Base-by-base conservation (phyloP, 441 rosid genomes). In the Dalechampia spathulata region DNA sequence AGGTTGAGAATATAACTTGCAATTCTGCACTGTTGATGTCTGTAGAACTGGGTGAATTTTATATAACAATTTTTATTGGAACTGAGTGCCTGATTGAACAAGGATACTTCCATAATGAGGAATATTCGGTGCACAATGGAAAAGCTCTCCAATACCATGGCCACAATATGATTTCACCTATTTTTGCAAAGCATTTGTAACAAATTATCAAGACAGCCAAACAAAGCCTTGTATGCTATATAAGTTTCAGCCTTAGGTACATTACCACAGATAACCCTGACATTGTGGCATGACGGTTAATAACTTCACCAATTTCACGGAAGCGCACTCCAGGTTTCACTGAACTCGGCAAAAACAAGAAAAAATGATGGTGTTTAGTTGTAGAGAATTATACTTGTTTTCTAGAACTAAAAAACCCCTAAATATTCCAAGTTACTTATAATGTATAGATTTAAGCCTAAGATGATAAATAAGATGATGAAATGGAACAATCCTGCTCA, bases 61-160 rank as follows among this genome's bases (percentile, higher is more conserved):
- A 8, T 25, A 16, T 39, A 11, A 6, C 41, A 38, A 37, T 26
- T 49, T 4, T 30, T 4, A 13, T 21, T 8, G 19, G 17, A 60
- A 27, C 34, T 49, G 20, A 10, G 74, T 63, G 60, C 28, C 13
- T 50, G 37, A 17, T 34, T 66, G 52, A 52, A 28, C 21, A 63
- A 80, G 90, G 83, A 80, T 89, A 89, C 99, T 83, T 62, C 77
- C 86, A 57, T 93, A 93, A 69, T 93, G 97, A 38, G 96, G 99
- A 82, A 92, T 85, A 70, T 89, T 85, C 48, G 97, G 99, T 8
- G 99, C 97, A 52, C 95, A 89, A 69, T 93, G 99, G 63, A 89
- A 93, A 56, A 89, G 92, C 78, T 93, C 96, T 54, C 99, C 99
- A 42, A 89, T 82, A 52, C 99, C 99, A 68, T 93, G 99, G 49